A percentile compares a stretch with the other conserved stretches of the same genome.
These are phyloP conservation scores for Solanum tarijense DNA, from an alignment of 257 asterid species.

Conservation along the genomic window DNA sequence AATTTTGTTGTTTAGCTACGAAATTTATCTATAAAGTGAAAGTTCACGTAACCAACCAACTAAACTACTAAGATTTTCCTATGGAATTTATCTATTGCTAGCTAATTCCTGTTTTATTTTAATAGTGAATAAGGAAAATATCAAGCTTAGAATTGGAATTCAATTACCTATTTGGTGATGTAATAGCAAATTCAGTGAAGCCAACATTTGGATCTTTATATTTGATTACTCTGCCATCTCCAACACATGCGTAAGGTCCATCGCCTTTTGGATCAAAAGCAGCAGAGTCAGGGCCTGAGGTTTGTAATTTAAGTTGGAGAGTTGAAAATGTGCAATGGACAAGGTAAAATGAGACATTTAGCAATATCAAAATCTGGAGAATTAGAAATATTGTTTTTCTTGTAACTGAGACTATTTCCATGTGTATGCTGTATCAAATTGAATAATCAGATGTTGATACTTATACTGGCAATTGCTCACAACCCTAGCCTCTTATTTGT, in stretches of 20 bases:
- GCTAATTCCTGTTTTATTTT: background rate
- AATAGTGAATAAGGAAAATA: background rate
- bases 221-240: slow-evolving; percentile 40
- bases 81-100: too few species aligned
- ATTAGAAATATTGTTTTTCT: background rate
- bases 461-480: background rate
- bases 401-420: background rate
- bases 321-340: background rate
- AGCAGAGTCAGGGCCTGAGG: slow-evolving; percentile 23
- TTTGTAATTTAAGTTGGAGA: background rate
- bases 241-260: slow-evolving; percentile 37
- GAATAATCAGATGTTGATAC: background rate
- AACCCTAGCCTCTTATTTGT: background rate
- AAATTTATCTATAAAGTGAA: too few species aligned
- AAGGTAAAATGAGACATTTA: background rate
- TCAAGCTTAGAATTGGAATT: background rate
- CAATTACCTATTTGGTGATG: background rate
- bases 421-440: background rate
- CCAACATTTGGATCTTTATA: slow-evolving; percentile 7
- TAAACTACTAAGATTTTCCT: too few species aligned
- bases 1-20: too few species aligned
- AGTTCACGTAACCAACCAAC: too few species aligned
- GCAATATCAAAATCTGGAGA: background rate
- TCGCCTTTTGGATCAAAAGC: slow-evolving; percentile 17
- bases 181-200: background rate